Percentiles rank a stretch among this genome's conserved stretches.
These are phyloP conservation scores for Exophiala phaeomuriformis DNA, from an alignment of 2,329 filamentous ascomycete species.

Conservation along the genomic window DNA sequence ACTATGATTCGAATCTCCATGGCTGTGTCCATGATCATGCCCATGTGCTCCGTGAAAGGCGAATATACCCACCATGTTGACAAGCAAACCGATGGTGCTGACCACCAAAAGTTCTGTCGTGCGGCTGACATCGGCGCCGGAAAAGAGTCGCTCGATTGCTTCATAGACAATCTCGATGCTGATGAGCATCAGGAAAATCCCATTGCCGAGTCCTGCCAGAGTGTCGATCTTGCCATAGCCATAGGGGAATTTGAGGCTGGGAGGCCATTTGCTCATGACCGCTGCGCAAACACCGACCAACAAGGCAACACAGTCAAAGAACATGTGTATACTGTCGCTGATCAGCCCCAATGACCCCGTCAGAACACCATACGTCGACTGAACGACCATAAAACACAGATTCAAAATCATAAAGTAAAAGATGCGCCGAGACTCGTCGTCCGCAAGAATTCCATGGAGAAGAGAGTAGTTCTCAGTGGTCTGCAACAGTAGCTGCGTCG, in stretches of 20 bases:
- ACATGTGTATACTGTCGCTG: constrained; percentile 98
- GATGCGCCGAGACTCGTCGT: constrained; percentile 88
- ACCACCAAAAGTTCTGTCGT: constrained; percentile 83
- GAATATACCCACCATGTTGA: constrained; percentile 87
- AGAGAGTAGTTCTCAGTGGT: constrained; percentile 66
- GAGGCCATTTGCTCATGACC: constrained; percentile 94
- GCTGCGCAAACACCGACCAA: constrained; percentile 84
- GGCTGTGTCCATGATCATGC: constrained; percentile 43
- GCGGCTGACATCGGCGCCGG: constrained; percentile 74
- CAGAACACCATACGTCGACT: constrained; percentile 86
- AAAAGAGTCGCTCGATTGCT: constrained; percentile 77
- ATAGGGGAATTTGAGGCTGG: constrained; percentile 81
- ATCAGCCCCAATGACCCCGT: constrained; percentile 92
- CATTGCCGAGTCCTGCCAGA: constrained; percentile 91
- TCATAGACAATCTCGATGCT: constrained; percentile 95
- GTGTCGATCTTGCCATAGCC: constrained; percentile 89
- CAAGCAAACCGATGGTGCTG: constrained; percentile 73
- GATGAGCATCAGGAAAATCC: constrained; percentile 91
- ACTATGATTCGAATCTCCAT: constrained; percentile 39
- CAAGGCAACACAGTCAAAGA: constrained; percentile 92
- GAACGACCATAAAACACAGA: constrained; percentile 87
- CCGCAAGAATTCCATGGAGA: constrained; percentile 74
- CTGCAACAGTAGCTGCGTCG: constrained; percentile 67
- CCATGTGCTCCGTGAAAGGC: constrained; percentile 66
- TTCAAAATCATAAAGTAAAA: constrained; percentile 98